Conservation (phyloP, 2,329 filamentous ascomycete species). For the Eurotiales sp. region DNA sequence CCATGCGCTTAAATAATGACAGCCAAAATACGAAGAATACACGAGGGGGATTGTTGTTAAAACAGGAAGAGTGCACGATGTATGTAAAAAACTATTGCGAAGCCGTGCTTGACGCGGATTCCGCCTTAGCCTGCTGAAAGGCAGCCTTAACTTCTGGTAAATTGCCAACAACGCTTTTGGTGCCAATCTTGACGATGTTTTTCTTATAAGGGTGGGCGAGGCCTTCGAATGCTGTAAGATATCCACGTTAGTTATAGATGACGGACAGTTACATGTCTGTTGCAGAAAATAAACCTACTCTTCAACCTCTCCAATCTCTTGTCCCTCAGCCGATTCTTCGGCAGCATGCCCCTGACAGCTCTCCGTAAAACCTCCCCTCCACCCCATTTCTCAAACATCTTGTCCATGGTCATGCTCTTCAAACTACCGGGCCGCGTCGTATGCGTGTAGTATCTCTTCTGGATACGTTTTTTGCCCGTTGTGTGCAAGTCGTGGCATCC, state of each 20-base stretch:
- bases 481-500: constrained; percentile 82
- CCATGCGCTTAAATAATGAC: constrained; percentile 38
- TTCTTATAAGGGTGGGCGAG: constrained; percentile 82
- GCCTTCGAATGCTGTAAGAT: constrained; percentile 75
- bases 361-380: constrained; percentile 86
- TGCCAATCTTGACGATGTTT: constrained; percentile 74
- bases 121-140: constrained; percentile 30
- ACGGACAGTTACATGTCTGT: background rate
- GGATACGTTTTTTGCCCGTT: constrained; percentile 86
- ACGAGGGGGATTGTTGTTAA: constrained; percentile 20
- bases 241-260: constrained; percentile 3
- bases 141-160: constrained; percentile 35
- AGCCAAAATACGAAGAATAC: constrained; percentile 19
- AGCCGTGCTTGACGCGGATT: constrained; percentile 2
- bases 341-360: constrained; percentile 94
- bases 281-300: constrained; percentile 45
- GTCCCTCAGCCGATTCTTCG: constrained; percentile 90
- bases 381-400: constrained; percentile 89
- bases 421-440: constrained; percentile 85
- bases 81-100: constrained; percentile 9
- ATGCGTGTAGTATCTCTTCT: constrained; percentile 96
- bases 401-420: constrained; percentile 88
- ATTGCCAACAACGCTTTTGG: constrained; percentile 42
- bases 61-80: constrained; percentile 19
- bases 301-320: constrained; percentile 84